Conservation (phyloP, 2,329 filamentous ascomycete species). For the Phaeosphaeriaceae sp. region DNA sequence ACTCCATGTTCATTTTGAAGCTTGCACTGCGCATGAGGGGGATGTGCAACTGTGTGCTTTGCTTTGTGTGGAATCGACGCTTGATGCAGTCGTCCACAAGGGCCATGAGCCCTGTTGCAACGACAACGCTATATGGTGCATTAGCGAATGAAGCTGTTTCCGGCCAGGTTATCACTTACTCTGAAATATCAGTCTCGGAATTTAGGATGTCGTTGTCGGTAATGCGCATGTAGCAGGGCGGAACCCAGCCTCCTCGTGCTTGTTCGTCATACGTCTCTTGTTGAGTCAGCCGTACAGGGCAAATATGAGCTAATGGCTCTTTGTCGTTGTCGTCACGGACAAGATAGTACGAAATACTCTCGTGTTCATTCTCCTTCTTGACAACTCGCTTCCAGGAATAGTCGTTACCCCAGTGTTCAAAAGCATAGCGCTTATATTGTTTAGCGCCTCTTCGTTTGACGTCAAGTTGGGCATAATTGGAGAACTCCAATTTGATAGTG, state of each 20-base stretch:
- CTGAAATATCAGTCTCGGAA: conserved; percentile 78
- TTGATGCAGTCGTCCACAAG: conserved; percentile 93
- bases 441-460: conserved; percentile 72
- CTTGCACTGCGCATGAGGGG: conserved; percentile 58
- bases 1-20: conserved; percentile 65
- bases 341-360: conserved; percentile 79
- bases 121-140: conserved; percentile 70
- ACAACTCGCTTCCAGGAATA: conserved; percentile 83
- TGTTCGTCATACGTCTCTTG: conserved; percentile 74
- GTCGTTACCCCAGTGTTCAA: conserved; percentile 88
- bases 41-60: conserved; percentile 58
- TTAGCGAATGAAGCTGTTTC: conserved; percentile 21
- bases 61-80: conserved; percentile 70
- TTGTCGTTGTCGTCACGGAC: conserved; percentile 68
- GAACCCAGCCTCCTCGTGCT: conserved; percentile 84
- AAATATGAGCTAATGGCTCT: conserved; percentile 77
- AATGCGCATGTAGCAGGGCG: conserved; percentile 90
- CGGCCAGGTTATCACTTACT: conserved; percentile 65
- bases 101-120: conserved; percentile 86
- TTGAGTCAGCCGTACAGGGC: conserved; percentile 76
- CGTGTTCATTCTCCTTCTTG: conserved; percentile 65
- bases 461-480: conserved; percentile 94
- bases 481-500: conserved; percentile 89
- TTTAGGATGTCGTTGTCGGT: conserved; percentile 73
- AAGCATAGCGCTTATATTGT: conserved; percentile 79